A percentile compares a stretch with the other conserved stretches of the same genome.
Conservation (phyloP, 2,329 filamentous ascomycete species). For the Beauveria brongniartii region DNA sequence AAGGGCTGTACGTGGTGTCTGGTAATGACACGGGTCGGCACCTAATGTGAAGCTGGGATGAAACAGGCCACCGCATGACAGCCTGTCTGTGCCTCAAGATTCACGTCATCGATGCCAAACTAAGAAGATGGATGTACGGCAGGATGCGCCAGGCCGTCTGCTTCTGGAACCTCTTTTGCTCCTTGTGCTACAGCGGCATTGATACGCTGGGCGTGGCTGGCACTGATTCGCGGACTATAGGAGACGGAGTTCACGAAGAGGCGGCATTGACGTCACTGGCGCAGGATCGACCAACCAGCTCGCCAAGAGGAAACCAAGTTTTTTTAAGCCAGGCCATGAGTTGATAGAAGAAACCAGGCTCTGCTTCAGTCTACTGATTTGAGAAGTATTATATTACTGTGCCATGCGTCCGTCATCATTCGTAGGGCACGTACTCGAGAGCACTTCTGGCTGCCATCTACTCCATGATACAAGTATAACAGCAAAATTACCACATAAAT, state of each 20-base stretch:
- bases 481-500: background rate
- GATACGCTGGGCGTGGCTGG: background rate
- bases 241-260: background rate
- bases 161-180: background rate
- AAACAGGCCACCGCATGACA: background rate
- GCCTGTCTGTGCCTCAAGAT: background rate
- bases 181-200: background rate
- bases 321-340: background rate
- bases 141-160: background rate
- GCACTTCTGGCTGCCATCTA: background rate
- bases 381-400: background rate
- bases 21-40: background rate
- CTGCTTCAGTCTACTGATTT: background rate
- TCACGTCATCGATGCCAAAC: background rate
- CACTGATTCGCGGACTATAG: background rate
- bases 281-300: background rate
- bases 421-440: no score
- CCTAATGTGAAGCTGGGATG: background rate
- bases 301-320: slow-evolving; percentile 5
- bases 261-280: slow-evolving; percentile 17
- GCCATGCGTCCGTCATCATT: background rate
- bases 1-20: background rate
- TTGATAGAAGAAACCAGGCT: no score
- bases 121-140: background rate
- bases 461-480: no score